A percentile compares a stretch with the other conserved stretches of the same genome.
phyloP scores from a whole-genome alignment of 2,329 filamentous ascomycete genomes.

The Cryphonectria japonica region DNA sequence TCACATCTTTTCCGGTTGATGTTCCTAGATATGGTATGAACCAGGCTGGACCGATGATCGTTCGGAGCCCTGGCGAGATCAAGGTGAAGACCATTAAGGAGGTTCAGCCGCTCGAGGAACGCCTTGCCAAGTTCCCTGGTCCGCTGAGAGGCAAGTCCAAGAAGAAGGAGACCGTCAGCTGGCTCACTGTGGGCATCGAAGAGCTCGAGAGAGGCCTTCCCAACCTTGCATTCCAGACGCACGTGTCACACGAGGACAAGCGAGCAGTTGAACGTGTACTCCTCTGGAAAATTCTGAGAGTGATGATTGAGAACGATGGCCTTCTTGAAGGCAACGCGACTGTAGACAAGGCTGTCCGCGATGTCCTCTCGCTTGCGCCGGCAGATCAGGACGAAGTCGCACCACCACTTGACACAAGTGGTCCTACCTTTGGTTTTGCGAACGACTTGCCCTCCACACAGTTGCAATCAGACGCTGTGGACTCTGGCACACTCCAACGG shows the following conservation, averaged over 20 bases:
- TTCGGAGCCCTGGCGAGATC: conserved; percentile 81
- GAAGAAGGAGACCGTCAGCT: conserved; percentile 88
- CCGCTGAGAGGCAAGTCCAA: conserved; percentile 88
- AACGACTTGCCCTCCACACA: conserved; percentile 34
- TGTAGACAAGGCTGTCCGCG: conserved; percentile 75
- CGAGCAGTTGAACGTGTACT: conserved; percentile 78
- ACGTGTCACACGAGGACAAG: conserved; percentile 65
- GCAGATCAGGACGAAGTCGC: conserved; percentile 37
- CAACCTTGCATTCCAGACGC: conserved; percentile 52
- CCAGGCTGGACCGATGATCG: conserved; percentile 73
- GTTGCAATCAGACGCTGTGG: conserved; percentile 62
- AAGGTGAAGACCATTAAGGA: conserved; percentile 77
- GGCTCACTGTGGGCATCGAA: conserved; percentile 79
- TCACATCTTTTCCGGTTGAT: conserved; percentile 87
- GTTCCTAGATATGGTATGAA: conserved; percentile 83
- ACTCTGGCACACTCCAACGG: conserved; percentile 70
- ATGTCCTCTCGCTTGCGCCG: conserved; percentile 68
- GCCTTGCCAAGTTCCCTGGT: conserved; percentile 82
- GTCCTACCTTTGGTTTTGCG: conserved; percentile 29
- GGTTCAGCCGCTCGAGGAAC: conserved; percentile 70
- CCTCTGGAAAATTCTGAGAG: conserved; percentile 82
- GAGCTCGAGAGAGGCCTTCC: conserved; percentile 65
- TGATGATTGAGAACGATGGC: conserved; percentile 88
- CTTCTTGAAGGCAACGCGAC: conserved; percentile 71
- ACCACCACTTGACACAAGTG: conserved; percentile 32